phyloP scores from a whole-genome alignment of 257 asterid species.

The Scutellaria galericulata region DNA sequence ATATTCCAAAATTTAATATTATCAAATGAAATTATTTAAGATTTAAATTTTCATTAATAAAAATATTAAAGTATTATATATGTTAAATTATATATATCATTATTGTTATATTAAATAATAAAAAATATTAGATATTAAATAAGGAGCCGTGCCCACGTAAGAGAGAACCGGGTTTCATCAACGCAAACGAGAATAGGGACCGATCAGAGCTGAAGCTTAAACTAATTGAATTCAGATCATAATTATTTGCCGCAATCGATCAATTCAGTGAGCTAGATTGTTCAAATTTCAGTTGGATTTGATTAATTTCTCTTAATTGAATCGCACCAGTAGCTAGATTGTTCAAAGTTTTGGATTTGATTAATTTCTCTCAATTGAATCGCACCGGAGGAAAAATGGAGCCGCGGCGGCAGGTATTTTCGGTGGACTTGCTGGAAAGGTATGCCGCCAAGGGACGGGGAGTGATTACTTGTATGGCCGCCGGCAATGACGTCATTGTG shows the following conservation, averaged over 20 bases:
- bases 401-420: constrained; percentile 71
- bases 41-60: too few species aligned
- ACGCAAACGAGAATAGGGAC: neutral
- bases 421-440: constrained; percentile 92
- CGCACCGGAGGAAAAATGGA: constrained; percentile 49
- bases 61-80: too few species aligned
- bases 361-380: neutral
- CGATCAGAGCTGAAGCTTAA: constrained; percentile 3
- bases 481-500: constrained; percentile 91
- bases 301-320: neutral
- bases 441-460: constrained; percentile 93
- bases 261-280: constrained; percentile 6
- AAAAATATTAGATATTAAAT: too few species aligned
- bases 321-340: neutral
- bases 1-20: too few species aligned
- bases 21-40: too few species aligned
- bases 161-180: too few species aligned
- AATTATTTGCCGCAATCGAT: constrained; percentile 6
- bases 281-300: constrained; percentile 8
- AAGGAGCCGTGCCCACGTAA: too few species aligned
- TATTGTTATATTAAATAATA: too few species aligned
- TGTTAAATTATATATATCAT: too few species aligned
- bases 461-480: constrained; percentile 88
- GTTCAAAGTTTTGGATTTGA: constrained; percentile 19
- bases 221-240: neutral